These are phyloP conservation scores for Coemansia javaensis DNA, from an alignment of 192 early-diverging fungal genomes.

Conservation along the genomic window DNA sequence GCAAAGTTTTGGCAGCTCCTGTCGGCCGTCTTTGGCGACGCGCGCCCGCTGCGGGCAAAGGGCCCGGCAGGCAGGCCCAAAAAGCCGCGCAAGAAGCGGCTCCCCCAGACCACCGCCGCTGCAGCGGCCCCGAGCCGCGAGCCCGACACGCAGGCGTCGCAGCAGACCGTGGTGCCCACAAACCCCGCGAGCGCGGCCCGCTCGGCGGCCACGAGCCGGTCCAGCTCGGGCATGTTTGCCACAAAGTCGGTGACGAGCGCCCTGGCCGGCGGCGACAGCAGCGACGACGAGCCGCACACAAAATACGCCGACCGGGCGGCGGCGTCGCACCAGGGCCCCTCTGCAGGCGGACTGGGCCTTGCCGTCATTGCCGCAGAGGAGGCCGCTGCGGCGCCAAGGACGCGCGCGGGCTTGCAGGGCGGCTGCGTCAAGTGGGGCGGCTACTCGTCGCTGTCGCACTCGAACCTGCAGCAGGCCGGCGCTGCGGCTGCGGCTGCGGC, in stretches of 20 bases:
- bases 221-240: conserved; percentile 42
- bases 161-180: neutral
- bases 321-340: neutral
- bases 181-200: neutral
- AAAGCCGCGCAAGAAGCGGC: neutral
- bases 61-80: conserved; percentile 2
- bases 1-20: conserved; percentile 45
- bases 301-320: neutral
- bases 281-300: conserved; percentile 21
- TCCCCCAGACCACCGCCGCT: no score
- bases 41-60: conserved; percentile 21
- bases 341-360: neutral
- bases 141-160: neutral
- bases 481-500: no score
- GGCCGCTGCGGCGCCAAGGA: no score
- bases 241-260: conserved; percentile 26
- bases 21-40: conserved; percentile 28
- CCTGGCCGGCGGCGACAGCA: conserved; percentile 10
- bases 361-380: no score
- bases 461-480: conserved; percentile 36
- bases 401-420: no score
- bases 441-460: conserved; percentile 34
- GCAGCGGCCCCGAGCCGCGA: neutral
- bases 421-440: no score
- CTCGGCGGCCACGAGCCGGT: conserved; percentile 28